Evolutionary conservation across 2,329 filamentous ascomycete species (phyloP), one percentile per base, ranked within the genome.

Genomic region (Elsinoe perseae): DNA sequence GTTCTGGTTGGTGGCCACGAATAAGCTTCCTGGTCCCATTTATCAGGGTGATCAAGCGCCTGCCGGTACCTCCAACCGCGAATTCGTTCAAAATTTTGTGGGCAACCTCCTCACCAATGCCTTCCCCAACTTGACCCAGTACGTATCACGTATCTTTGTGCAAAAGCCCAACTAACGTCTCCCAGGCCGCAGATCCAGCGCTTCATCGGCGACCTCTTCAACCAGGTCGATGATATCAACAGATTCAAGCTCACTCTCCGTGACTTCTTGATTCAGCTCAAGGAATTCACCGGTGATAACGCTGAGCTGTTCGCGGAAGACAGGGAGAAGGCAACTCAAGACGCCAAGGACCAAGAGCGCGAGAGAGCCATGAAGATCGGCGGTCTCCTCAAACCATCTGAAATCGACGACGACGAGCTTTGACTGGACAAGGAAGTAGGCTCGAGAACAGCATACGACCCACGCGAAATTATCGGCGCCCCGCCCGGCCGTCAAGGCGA

Each of bases 261-360:
- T 62, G 93, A 98, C 73, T 98, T 98, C 81, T 76, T 98, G 63
- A 95, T 98, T 65, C 95, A 91, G 20, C 78, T 98, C 64, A 95
- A 96, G 75, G 95, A 98, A 73, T 98, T 97, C 66, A 85, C 89
- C 0, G 93, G 89, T 54, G 93, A 98, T 73, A 96, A 97, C 65
- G 83, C 92, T 1, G 93, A 98, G 68, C 80, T 98, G 8, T 98
- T 87, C 72, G 84, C 87, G 3, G 91, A 95, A 58, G 93, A 98
- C 72, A 90, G 95, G 71, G 93, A 98, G 72, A 87, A 95, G 71
- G 89, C 90, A 61, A 86, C 92, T 59, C 84, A 83, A 62, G 88
- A 92, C 64, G 88, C 87, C 46, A 89, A 91, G 70, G 84, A 86
- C 50, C 87, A 89, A 20, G 95, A 98, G 70, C 85, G 91, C 65